Conservation (phyloP, 768 basidiomycete species). For the Paxillus ammoniavirescens region DNA sequence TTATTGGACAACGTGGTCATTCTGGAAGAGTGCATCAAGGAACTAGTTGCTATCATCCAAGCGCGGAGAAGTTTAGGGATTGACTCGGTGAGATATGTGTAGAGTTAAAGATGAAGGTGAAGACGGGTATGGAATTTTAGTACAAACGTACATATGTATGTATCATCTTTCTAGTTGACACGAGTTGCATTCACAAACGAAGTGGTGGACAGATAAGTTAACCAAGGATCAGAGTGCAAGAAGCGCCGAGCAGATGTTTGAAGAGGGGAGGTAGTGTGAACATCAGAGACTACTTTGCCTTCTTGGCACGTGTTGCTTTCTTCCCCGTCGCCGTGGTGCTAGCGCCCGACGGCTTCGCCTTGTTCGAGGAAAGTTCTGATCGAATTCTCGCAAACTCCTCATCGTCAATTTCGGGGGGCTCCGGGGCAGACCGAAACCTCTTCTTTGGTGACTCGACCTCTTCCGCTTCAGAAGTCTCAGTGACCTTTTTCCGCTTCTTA, state of each 20-base stretch:
- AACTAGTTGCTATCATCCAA: constrained; percentile 82
- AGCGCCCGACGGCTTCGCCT: constrained; percentile 19
- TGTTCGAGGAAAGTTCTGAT: constrained; percentile 54
- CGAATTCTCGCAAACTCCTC: constrained; percentile 63
- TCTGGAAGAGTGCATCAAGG: constrained; percentile 93
- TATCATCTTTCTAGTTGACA: not conserved
- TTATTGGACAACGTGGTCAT: constrained; percentile 93
- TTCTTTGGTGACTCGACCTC: constrained; percentile 47
- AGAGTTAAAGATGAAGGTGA: constrained; percentile 6
- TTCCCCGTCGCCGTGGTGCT: constrained; percentile 26
- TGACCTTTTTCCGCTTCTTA: constrained; percentile 51
- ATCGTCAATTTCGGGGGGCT: constrained; percentile 61
- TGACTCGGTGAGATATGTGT: constrained; percentile 77
- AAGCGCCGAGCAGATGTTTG: not conserved
- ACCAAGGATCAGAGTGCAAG: not conserved
- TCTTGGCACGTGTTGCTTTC: constrained; percentile 33
- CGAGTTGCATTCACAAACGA: not conserved
- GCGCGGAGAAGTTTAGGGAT: constrained; percentile 82
- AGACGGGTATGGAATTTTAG: not conserved
- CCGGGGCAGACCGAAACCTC: constrained; percentile 40
- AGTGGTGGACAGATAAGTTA: not conserved
- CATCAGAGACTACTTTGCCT: constrained; percentile 29
- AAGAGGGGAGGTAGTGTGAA: not conserved
- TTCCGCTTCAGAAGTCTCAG: constrained; percentile 37
- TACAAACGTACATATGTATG: constrained; percentile 8